These are phyloP conservation scores for Melocanna baccifera DNA, from an alignment of 176 grass and related monocot species.

Conservation along the genomic window DNA sequence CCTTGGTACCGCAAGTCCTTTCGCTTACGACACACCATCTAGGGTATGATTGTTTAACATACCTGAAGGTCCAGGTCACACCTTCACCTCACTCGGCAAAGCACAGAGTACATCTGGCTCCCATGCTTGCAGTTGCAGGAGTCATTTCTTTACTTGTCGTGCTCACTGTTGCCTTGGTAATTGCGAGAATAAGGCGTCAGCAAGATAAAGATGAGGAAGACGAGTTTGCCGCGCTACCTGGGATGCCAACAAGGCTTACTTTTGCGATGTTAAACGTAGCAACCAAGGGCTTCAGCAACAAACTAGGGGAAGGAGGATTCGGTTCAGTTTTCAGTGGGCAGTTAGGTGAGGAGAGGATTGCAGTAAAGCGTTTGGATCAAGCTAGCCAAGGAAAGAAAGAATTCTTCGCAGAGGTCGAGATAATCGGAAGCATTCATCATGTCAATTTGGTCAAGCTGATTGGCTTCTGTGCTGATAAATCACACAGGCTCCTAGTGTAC, in stretches of 20 bases:
- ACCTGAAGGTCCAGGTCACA: constrained; percentile 45
- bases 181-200: background rate
- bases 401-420: constrained; percentile 58
- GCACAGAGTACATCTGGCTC: background rate
- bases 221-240: constrained; percentile 26
- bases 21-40: too few relatives aligned
- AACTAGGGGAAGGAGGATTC: constrained; percentile 56
- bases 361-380: constrained; percentile 45
- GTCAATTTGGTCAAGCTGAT: constrained; percentile 59
- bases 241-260: constrained; percentile 35
- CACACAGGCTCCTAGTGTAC: constrained; percentile 34
- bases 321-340: constrained; percentile 41
- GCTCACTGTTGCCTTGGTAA: background rate
- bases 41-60: constrained; percentile 31
- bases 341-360: constrained; percentile 30
- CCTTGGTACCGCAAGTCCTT: constrained; percentile 30
- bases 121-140: constrained; percentile 4
- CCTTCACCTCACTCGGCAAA: background rate
- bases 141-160: background rate
- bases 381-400: constrained; percentile 44
- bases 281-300: constrained; percentile 27
- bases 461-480: constrained; percentile 52
- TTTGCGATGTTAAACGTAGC: constrained; percentile 30
- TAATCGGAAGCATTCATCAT: constrained; percentile 57
- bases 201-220: constrained; percentile 19